Evolutionary conservation across 2,329 filamentous ascomycete species (phyloP), one percentile per base, ranked within the genome.

Genomic region (Penicillium glabrum): DNA sequence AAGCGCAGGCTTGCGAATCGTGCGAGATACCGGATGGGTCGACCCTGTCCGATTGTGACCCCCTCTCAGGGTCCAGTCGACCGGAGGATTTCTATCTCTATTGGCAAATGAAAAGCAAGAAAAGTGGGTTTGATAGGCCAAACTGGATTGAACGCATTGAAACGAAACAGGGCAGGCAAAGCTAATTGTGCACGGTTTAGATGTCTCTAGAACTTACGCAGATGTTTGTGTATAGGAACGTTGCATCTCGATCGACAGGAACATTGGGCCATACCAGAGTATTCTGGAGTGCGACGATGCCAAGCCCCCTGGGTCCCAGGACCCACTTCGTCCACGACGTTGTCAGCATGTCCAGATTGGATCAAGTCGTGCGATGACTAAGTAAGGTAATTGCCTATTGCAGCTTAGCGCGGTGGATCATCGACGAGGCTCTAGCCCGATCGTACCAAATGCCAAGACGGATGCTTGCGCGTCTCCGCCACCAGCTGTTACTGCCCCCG

Each of bases 381-480:
- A 43, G 35, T 26, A 11, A 26, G 13, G 16, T 14, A n/a, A 4
- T 31, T 29, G 0, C 37, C 53, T 50, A 47, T 66, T 61, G 13
- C 5, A 56, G 67, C 50, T 53, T 71, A 70, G 66, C n/a, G 56
- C 8, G 8, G 54, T 69, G 66, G 69, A 51, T 43, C 53, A 14
- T 9, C 35, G 47, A 46, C 50, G 50, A 53, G 50, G 50, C 50
- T 53, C 67, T 70, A 63, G 67, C 64, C 68, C 64, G 64, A 71
- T 71, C 68, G 61, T 59, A 60, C 57, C 35, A 60, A 54, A 51
- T 65, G 70, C 71, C 72, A 74, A 73, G 72, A 70, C 67, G 69
- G 67, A 69, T 64, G 71, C 70, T 74, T 74, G 71, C 71, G 71
- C 70, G 71, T 73, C 71, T 73, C 69, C 70, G 60, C 60, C 60